Percentiles rank a stretch among this genome's conserved stretches.
Evolutionary conservation across 129 eudicot genomes (phyloP).

Genomic region (Ambrosia trifida): DNA sequence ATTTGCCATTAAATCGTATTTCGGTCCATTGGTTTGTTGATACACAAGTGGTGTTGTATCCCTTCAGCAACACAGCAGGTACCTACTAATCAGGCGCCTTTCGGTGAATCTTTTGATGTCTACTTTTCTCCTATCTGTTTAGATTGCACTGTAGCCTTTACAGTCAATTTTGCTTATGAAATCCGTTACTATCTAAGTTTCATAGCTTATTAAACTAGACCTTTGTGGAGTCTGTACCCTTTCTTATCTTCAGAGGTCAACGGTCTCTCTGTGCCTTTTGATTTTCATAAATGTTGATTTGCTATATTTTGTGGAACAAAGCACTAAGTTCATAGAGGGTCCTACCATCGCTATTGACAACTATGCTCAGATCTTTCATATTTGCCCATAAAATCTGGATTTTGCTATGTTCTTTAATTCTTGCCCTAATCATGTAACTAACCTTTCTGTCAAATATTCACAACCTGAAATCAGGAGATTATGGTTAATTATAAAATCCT

Average conservation of each 20-base stretch:
- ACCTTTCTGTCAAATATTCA: conserved; percentile 2
- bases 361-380: not conserved
- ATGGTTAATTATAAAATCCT: too few relatives aligned
- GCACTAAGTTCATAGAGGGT: conserved; percentile 21
- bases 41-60: not conserved
- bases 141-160: too few relatives aligned
- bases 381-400: not conserved
- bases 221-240: not conserved
- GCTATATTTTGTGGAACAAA: not conserved
- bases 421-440: not conserved
- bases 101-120: not conserved
- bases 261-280: not conserved
- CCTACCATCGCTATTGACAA: too few relatives aligned
- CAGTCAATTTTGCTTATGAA: too few relatives aligned
- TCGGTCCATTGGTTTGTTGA: not conserved
- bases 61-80: not conserved
- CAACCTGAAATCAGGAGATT: not conserved
- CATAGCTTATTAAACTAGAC: too few relatives aligned
- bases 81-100: conserved; percentile 1
- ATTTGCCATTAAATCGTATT: not conserved
- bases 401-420: not conserved
- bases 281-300: conserved; percentile 5
- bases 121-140: too few relatives aligned
- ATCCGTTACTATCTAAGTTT: too few relatives aligned
- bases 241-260: not conserved